A percentile compares a stretch with the other conserved stretches of the same genome.
phyloP scores from a whole-genome alignment of 257 asterid genomes.

The Solanum bulbocastanum region DNA sequence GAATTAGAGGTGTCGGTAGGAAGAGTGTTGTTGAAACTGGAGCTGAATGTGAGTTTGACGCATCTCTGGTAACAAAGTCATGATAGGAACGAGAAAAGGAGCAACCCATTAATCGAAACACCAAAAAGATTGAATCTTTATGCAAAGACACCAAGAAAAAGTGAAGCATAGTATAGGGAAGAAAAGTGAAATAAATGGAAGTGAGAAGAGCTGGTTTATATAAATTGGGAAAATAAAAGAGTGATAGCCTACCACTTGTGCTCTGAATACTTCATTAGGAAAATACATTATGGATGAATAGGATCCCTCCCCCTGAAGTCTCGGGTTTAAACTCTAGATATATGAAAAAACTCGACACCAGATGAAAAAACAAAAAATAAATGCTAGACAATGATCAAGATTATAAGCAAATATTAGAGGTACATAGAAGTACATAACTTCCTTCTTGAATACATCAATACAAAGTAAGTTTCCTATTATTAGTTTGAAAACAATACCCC shows the following conservation, averaged over 20 bases:
- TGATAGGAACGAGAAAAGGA: slow-evolving; percentile 19
- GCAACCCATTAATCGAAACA: slow-evolving; percentile 10
- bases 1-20: slow-evolving; percentile 17
- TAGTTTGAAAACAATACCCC: not conserved
- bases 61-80: not conserved
- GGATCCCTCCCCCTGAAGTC: not conserved
- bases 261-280: not conserved
- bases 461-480: not conserved
- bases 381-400: not conserved
- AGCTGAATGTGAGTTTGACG: slow-evolving; percentile 5
- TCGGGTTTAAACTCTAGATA: not conserved
- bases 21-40: slow-evolving; percentile 21
- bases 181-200: not conserved
- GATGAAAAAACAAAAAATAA: not conserved
- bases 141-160: not conserved
- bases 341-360: not conserved
- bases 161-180: not conserved
- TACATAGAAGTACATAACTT: not conserved
- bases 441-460: not conserved
- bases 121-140: not conserved
- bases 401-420: not conserved
- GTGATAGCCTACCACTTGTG: not conserved
- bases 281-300: no score
- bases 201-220: not conserved
- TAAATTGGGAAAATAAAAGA: not conserved